Conservation (phyloP, 371 early-diverging fungal species). For the Mucor mucedo region DNA sequence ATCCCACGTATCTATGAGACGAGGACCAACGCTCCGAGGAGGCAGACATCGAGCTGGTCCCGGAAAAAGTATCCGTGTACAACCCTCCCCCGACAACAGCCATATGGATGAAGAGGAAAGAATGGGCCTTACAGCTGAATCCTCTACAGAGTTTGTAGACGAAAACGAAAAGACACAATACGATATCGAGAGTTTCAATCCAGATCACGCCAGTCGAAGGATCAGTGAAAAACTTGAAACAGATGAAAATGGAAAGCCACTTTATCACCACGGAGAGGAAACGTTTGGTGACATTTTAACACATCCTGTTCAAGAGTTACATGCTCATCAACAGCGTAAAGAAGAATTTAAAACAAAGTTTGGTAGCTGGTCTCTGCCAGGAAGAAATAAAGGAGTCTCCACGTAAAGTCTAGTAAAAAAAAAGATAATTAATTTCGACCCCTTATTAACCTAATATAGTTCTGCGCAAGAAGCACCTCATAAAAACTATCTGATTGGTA, state of each 20-base stretch:
- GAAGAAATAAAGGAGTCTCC: neutral
- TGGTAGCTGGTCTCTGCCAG: constrained; percentile 22
- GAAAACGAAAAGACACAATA: constrained; percentile 6
- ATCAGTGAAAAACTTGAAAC: constrained; percentile 28
- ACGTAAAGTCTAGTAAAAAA: too few species aligned
- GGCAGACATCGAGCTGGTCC: constrained; percentile 39
- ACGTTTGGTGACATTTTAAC: constrained; percentile 51
- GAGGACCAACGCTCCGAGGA: constrained; percentile 46
- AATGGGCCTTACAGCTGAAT: constrained; percentile 25
- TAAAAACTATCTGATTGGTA: constrained; percentile 16
- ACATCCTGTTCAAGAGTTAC: constrained; percentile 44
- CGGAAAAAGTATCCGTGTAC: constrained; percentile 27
- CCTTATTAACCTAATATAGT: neutral
- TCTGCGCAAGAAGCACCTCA: neutral
- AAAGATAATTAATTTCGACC: neutral
- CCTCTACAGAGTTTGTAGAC: neutral
- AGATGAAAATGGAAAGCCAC: constrained; percentile 20
- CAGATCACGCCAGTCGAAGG: neutral
- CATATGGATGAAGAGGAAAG: constrained; percentile 34
- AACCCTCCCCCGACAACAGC: neutral
- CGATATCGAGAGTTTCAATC: neutral
- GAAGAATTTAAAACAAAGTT: constrained; percentile 27
- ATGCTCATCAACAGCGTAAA: constrained; percentile 42
- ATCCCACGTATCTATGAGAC: constrained; percentile 19
- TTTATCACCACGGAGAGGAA: constrained; percentile 49